phyloP scores from a whole-genome alignment of 116 monocot genomes.

The Phalaenopsis hybrid region DNA sequence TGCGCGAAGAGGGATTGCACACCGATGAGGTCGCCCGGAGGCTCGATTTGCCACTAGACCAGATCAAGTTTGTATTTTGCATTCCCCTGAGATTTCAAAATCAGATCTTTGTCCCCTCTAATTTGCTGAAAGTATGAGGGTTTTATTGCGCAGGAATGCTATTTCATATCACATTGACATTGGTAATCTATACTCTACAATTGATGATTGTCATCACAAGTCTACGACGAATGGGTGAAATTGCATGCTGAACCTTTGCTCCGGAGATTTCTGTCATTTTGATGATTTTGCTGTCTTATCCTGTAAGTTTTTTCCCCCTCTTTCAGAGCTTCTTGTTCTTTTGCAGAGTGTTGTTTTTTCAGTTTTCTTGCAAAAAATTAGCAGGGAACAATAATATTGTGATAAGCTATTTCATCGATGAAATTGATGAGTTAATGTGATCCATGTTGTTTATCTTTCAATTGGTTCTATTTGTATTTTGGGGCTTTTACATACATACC shows the following conservation, averaged over 20 bases:
- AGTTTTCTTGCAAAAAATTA: not conserved
- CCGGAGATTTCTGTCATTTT: not conserved
- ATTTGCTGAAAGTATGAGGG: not conserved
- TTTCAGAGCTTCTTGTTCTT: not conserved
- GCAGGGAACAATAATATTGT: not conserved
- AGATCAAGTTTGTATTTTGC: slow-evolving; percentile 24
- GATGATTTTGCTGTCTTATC: not conserved
- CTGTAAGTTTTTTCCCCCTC: too few relatives aligned
- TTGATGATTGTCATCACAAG: slow-evolving; percentile 44
- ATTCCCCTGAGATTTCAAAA: not conserved
- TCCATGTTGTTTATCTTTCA: too few relatives aligned
- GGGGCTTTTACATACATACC: too few relatives aligned
- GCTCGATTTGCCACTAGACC: slow-evolving; percentile 23
- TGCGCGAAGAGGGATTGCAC: slow-evolving; percentile 44
- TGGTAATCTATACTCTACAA: slow-evolving; percentile 51
- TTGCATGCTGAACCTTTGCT: not conserved
- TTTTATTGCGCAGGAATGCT: slow-evolving; percentile 23
- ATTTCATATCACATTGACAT: slow-evolving; percentile 35
- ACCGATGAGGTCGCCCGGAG: slow-evolving; percentile 24
- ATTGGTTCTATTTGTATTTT: too few relatives aligned
- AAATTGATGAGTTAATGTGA: not conserved
- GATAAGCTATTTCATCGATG: not conserved
- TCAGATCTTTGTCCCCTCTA: not conserved
- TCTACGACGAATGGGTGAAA: slow-evolving; percentile 46
- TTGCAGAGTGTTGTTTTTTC: not conserved